These are phyloP conservation scores for Nannochloropsis gaditana DNA, from an alignment of 108 stramenopile species.

Conservation along the genomic window DNA sequence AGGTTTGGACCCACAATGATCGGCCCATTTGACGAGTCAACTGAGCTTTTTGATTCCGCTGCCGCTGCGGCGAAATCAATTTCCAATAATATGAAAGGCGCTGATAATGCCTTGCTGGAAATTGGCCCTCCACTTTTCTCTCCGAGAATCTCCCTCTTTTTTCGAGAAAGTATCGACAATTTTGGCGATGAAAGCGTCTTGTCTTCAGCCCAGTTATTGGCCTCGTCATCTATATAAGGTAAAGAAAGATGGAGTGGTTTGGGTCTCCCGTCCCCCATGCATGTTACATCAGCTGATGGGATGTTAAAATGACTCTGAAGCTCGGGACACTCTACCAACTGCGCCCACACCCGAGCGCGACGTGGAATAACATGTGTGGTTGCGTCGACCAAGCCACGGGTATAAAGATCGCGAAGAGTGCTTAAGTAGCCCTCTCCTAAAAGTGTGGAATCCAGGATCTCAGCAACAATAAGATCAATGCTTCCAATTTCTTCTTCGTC, in stretches of 20 bases:
- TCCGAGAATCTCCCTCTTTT: background rate
- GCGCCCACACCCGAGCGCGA: background rate
- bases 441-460: background rate
- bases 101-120: background rate
- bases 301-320: background rate
- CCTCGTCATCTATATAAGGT: background rate
- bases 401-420: background rate
- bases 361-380: background rate
- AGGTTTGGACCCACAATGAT: background rate
- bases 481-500: background rate
- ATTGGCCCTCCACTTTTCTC: background rate
- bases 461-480: background rate
- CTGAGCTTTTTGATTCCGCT: background rate
- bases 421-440: background rate
- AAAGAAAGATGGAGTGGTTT: background rate
- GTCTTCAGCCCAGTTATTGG: background rate
- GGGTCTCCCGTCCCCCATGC: background rate
- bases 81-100: background rate
- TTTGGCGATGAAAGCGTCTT: background rate
- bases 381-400: background rate
- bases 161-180: background rate
- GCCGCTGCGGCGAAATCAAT: background rate
- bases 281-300: conserved; percentile 1
- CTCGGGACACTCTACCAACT: background rate
- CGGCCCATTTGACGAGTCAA: background rate